Evolutionary conservation across 2,329 filamentous ascomycete genomes (phyloP).

Genomic region (Thielaviopsis ethacetica): DNA sequence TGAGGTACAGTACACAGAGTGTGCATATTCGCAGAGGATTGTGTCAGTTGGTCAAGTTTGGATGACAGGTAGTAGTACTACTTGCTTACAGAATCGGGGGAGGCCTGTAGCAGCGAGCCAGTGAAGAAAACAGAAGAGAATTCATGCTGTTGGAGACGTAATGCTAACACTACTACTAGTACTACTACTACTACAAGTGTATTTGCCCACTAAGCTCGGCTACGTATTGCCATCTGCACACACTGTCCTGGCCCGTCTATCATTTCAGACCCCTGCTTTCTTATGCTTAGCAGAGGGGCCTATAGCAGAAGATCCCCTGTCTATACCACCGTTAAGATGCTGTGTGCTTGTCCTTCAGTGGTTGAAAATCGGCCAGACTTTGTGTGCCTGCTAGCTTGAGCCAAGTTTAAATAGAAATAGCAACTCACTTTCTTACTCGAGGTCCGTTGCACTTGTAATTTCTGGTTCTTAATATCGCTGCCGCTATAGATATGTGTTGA

Average conservation of each 20-base stretch:
- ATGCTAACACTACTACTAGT: too few relatives aligned
- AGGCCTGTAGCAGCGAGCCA: neutral
- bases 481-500: neutral
- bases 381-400: neutral
- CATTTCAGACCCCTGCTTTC: neutral
- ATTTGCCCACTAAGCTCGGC: neutral
- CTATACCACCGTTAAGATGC: neutral
- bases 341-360: neutral
- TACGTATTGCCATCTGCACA: neutral
- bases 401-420: neutral
- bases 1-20: neutral
- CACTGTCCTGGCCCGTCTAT: neutral
- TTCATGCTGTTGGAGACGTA: too few relatives aligned
- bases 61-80: neutral
- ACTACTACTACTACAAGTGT: too few relatives aligned
- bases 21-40: neutral
- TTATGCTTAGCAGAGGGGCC: neutral
- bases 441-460: neutral
- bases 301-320: neutral
- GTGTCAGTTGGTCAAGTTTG: neutral
- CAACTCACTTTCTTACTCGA: neutral
- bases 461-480: neutral
- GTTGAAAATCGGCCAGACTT: neutral
- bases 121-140: neutral
- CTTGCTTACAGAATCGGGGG: neutral